These are phyloP conservation scores for Corrigiola litoralis DNA, from an alignment of 179 eudicot species.

Conservation along the genomic window DNA sequence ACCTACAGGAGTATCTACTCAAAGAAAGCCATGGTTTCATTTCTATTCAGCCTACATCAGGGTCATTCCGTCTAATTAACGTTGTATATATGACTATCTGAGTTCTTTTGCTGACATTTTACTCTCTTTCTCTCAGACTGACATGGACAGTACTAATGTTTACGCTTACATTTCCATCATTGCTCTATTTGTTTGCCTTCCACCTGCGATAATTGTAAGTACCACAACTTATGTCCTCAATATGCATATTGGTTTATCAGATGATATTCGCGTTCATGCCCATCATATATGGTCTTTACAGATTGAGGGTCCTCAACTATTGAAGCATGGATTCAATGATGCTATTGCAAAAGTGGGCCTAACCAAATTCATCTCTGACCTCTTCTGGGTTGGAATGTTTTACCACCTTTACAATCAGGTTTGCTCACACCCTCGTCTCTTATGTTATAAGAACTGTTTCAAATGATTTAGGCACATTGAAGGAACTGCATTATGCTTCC, in stretches of 20 bases:
- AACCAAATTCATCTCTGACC: slow-evolving; percentile 80
- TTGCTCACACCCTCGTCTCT: background rate
- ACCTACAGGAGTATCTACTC: slow-evolving; percentile 97
- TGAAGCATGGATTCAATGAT: slow-evolving; percentile 71
- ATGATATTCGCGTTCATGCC: background rate
- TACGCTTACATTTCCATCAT: slow-evolving; percentile 96
- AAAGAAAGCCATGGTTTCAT: slow-evolving; percentile 90
- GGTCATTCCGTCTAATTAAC: background rate
- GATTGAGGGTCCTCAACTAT: slow-evolving; percentile 84
- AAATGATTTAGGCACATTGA: background rate
- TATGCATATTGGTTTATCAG: background rate
- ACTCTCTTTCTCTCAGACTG: slow-evolving; percentile 61
- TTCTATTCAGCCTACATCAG: slow-evolving; percentile 2
- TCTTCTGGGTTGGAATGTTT: slow-evolving; percentile 98
- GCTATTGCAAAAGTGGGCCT: slow-evolving; percentile 95
- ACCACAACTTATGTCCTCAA: background rate
- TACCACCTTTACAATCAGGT: slow-evolving; percentile 99
- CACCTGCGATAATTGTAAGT: slow-evolving; percentile 92
- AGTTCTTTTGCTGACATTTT: slow-evolving; percentile 21
- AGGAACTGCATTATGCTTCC: too few species aligned
- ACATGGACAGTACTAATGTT: slow-evolving; percentile 94
- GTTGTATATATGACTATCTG: too few species aligned
- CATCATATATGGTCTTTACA: slow-evolving; percentile 16
- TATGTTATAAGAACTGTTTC: background rate
- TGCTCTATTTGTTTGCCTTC: slow-evolving; percentile 79